Evolutionary conservation across 2,329 filamentous ascomycete species (phyloP), one percentile per base, ranked within the genome.

Genomic region (Stachybotrys chlorohalonatus): DNA sequence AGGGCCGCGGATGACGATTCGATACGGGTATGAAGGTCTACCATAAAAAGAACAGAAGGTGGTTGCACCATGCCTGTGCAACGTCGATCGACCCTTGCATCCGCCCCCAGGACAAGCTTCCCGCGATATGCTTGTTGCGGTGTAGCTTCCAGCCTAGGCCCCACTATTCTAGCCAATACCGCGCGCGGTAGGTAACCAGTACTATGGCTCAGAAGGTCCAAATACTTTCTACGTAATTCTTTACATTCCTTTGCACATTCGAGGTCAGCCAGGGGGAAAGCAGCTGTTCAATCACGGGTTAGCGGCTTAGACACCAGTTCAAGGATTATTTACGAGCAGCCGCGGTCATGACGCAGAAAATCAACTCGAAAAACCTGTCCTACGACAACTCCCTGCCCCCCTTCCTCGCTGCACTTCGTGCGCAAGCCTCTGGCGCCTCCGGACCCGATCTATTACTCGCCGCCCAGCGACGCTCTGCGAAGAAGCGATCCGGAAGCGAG

Each of bases 281-380:
- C 36, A 42, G 36, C 13, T 42, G 9, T 13, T 13, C 13, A 13
- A 42, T 13, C 13, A 13, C 13, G 36, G 36, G 8, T 9, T 42
- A 2, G 13, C 36, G 13, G 6, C 36, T 13, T 13, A 2, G 9
- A 42, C 36, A 42, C 2, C 36, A 9, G 8, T 13, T 9, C 13
- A 13, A 42, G 36, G 36, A 5, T 13, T 5, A 24, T 24, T 24
- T 24, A 24, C 24, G 24, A 24, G 24, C 36, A 42, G 36, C 13
- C 36, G 36, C 9, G 9, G 36, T 58, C 61, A 79, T 78, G 76
- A 70, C 76, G 7, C 72, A 77, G 42, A 87, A 84, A 63, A 86
- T 89, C 66, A 89, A 83, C 53, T 75, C 82, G 62, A 89, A 88
- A 63, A 85, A 89, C 68, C 78, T 91, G 51, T 77, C 79, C 55